phyloP scores from a whole-genome alignment of 768 basidiomycete genomes.

The Boletellus ananiceps region DNA sequence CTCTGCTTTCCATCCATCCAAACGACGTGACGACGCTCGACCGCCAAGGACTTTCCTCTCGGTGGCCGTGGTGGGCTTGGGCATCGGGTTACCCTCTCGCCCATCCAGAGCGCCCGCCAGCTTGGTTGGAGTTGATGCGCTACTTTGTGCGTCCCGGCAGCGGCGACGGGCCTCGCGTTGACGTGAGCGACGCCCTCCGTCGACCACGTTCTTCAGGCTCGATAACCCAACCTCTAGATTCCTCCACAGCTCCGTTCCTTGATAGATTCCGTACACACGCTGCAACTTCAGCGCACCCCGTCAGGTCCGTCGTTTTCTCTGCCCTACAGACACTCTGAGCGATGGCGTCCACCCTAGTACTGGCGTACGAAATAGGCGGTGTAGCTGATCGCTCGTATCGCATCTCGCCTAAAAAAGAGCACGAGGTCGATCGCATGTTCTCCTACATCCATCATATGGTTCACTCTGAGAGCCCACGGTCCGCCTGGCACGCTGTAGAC shows the following conservation, averaged over 20 bases:
- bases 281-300: constrained; percentile 26
- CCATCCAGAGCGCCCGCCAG: constrained; percentile 14
- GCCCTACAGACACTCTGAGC: not conserved
- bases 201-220: not conserved
- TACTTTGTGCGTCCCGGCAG: constrained; percentile 17
- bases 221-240: constrained; percentile 13
- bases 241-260: constrained; percentile 19
- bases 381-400: constrained; percentile 32
- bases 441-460: constrained; percentile 43
- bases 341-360: not conserved
- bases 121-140: constrained; percentile 24
- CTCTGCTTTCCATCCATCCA: constrained; percentile 44
- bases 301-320: constrained; percentile 9
- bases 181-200: constrained; percentile 14
- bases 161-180: constrained; percentile 1
- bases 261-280: constrained; percentile 20
- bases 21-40: constrained; percentile 38
- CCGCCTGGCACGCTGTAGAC: constrained; percentile 53
- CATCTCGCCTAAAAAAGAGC: constrained; percentile 74
- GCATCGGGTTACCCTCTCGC: constrained; percentile 15
- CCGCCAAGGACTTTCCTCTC: constrained; percentile 16
- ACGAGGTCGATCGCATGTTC: constrained; percentile 66
- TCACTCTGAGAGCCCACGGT: constrained; percentile 21
- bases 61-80: constrained; percentile 39
- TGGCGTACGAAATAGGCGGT: constrained; percentile 7